phyloP scores from a whole-genome alignment of 805 yeast genomes.

The Cyberlindnera petersonii region DNA sequence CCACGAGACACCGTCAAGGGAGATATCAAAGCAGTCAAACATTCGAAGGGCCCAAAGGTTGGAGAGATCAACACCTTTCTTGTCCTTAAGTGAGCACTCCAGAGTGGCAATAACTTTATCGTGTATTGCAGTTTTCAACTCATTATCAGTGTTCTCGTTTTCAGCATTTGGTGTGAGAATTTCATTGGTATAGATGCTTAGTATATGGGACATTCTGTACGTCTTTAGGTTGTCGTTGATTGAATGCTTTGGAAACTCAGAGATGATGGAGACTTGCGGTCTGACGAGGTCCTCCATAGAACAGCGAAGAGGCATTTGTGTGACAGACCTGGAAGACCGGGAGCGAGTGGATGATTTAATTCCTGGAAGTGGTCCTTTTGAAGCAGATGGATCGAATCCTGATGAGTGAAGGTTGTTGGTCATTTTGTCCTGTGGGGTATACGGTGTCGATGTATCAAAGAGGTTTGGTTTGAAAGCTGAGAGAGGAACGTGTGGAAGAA shows the following conservation, averaged over 20 bases:
- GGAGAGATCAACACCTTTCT: conserved; percentile 14
- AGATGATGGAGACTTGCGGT: conserved; percentile 21
- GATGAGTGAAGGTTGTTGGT: conserved; percentile 16
- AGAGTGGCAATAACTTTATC: conserved; percentile 8
- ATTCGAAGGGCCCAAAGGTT: conserved; percentile 30
- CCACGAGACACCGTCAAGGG: conserved; percentile 43
- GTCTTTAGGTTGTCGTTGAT: conserved; percentile 13
- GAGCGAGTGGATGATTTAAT: neutral
- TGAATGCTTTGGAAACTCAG: conserved; percentile 23
- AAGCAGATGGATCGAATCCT: conserved; percentile 13
- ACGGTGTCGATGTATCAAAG: conserved; percentile 13
- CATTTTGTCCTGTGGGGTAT: conserved; percentile 25
- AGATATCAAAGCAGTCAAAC: conserved; percentile 41
- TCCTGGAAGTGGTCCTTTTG: too few species aligned
- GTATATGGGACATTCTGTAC: conserved; percentile 12
- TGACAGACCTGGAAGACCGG: conserved; percentile 1
- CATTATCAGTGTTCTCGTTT: conserved; percentile 2
- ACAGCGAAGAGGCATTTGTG: conserved; percentile 9
- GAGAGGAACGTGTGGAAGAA: conserved; percentile 14
- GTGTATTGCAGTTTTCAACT: conserved; percentile 17
- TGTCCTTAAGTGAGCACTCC: conserved; percentile 3
- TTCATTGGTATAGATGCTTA: conserved; percentile 24
- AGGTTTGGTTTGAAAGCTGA: conserved; percentile 17
- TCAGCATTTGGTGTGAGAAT: conserved; percentile 3
- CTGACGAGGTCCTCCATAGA: conserved; percentile 15